Evolutionary conservation across 75 land plant species (phyloP), one percentile per base, ranked within the genome.

Genomic region (Sequoia sempervirens): DNA sequence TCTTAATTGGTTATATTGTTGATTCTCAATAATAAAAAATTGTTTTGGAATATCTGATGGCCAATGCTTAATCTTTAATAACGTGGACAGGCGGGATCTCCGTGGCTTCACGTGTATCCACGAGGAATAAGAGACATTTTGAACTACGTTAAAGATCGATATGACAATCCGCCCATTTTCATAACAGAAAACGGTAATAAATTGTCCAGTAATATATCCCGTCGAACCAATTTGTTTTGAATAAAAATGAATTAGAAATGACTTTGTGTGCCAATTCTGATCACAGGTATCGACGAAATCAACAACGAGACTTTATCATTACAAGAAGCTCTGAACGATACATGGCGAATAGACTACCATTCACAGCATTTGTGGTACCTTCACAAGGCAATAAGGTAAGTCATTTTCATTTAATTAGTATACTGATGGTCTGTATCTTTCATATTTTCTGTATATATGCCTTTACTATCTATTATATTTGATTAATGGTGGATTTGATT

Each of bases 141-240:
- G 37, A 58, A 84, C 9, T 88, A 88, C 53, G 79, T 84, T 40
- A 88, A 85, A 84, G 66, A 66, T 12, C 85, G 81, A 38, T 93
- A 91, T 81, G 85, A 91, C 81, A 88, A 91, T 83, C 94, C 94
- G 0, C 73, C 87, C 4, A 85, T 93, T 12, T 89, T 83, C 81
- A 88, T 93, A 52, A 93, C 94, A 23, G 94, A 93, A 76, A 93
- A 93, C 84, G 94, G 94, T 91, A 87, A 26, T 47, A 47, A 47
- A 47, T 47, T 8, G 1, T 47, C 1, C 50, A 7, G 12, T 8
- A 47, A 9, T 1, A 47, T 47, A 47, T 47, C 50, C 11, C 10
- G 7, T n/a, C 8, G 50, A 47, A 47, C 50, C 50, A 0, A 47
- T 47, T 47, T 9, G 10, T 10, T 47, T 47, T 0, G 9, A 7